Conservation (phyloP, 345 rosid genomes). For the Microthlaspi erraticum region DNA sequence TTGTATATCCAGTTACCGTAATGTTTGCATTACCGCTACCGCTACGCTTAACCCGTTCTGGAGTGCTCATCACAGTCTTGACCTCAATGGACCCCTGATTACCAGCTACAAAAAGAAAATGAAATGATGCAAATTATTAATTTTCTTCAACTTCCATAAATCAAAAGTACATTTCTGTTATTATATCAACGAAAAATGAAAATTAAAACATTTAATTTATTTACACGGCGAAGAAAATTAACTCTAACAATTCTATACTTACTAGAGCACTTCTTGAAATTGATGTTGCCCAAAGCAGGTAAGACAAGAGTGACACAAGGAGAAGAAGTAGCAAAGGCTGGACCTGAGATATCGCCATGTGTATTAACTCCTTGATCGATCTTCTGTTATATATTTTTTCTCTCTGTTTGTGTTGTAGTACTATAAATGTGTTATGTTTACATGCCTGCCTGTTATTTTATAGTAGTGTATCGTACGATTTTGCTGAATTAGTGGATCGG, state of each 20-base stretch:
- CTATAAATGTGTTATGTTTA: not conserved
- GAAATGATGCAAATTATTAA: not conserved
- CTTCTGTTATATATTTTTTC: not conserved
- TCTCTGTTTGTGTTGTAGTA: not conserved
- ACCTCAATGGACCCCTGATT: not conserved
- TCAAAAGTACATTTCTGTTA: too few species aligned
- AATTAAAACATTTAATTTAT: too few species aligned
- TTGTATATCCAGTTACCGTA: not conserved
- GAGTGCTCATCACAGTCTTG: not conserved
- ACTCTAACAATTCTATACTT: not conserved
- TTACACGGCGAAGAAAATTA: too few species aligned
- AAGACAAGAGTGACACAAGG: slow-evolving; percentile 2
- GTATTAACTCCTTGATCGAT: not conserved
- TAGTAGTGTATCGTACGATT: not conserved
- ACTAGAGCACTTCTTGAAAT: not conserved
- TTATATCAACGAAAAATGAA: too few species aligned
- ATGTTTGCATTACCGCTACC: not conserved
- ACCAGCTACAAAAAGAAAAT: not conserved
- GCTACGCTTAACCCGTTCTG: not conserved
- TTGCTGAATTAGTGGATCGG: too few species aligned
- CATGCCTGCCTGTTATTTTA: not conserved
- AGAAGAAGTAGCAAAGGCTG: slow-evolving; percentile 14
- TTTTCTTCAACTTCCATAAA: not conserved
- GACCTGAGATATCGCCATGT: slow-evolving; percentile 10
- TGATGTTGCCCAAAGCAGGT: not conserved